These are phyloP conservation scores for Chlorella sp. DNA, from an alignment of 139 green algal species.

Conservation along the genomic window DNA sequence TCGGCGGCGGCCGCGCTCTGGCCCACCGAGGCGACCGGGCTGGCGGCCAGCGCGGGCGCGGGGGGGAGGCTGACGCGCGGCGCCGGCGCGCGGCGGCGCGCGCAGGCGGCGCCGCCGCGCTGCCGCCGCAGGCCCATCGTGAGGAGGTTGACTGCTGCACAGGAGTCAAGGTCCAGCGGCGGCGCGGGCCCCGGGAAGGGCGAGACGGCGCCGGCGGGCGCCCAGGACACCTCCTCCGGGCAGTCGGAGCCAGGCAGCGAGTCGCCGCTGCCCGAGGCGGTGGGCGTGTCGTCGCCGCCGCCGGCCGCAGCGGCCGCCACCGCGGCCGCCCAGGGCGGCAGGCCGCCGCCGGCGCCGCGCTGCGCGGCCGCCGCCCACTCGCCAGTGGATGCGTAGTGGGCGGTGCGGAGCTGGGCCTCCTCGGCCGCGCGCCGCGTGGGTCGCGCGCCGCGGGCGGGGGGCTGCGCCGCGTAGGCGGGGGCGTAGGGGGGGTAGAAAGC, in stretches of 20 bases:
- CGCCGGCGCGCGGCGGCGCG: background rate
- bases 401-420: conserved; percentile 39
- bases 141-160: conserved; percentile 64
- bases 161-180: conserved; percentile 42
- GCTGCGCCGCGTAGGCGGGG: background rate
- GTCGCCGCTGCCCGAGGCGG: conserved; percentile 12
- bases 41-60: background rate
- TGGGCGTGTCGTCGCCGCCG: conserved; percentile 11
- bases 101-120: background rate
- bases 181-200: conserved; percentile 2
- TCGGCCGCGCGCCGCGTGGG: conserved; percentile 38
- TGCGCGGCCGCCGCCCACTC: conserved; percentile 20
- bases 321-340: background rate
- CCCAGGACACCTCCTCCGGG: conserved; percentile 61
- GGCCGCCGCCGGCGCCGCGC: background rate
- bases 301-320: background rate
- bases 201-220: conserved; percentile 19
- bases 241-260: conserved; percentile 46
- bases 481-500: too few species aligned
- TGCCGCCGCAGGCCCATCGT: conserved; percentile 58
- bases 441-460: background rate
- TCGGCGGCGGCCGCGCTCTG: background rate
- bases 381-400: conserved; percentile 40
- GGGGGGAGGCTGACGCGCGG: background rate
- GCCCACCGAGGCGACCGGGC: background rate